These are phyloP conservation scores for Anthracocystis setariae DNA, from an alignment of 1,284 basidiomycete genomes.

Conservation along the genomic window DNA sequence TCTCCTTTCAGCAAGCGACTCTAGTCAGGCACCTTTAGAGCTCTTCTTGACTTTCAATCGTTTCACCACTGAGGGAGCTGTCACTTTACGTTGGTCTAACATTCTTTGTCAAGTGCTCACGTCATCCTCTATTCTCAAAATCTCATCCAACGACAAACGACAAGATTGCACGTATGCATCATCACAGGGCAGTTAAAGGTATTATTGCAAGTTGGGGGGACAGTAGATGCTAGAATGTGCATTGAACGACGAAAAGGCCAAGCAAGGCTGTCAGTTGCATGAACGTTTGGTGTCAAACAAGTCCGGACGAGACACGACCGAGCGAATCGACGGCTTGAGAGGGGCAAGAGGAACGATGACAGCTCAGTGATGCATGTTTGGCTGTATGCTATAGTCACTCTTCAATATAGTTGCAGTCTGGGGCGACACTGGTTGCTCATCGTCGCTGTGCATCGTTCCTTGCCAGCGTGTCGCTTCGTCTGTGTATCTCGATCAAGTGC, in stretches of 20 bases:
- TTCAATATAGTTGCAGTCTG: constrained; percentile 57
- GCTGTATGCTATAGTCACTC: constrained; percentile 54
- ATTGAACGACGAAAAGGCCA: neutral
- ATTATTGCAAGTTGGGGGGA: too few relatives aligned
- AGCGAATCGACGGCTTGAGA: neutral
- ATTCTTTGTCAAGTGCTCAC: too few relatives aligned
- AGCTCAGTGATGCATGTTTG: constrained; percentile 58
- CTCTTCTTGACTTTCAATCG: too few relatives aligned
- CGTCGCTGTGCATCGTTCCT: constrained; percentile 32
- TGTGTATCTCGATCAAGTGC: neutral
- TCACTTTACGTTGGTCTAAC: too few relatives aligned
- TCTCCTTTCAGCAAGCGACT: too few relatives aligned
- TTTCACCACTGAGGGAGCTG: too few relatives aligned
- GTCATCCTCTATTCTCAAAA: too few relatives aligned
- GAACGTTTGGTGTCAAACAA: neutral
- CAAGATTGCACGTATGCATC: too few relatives aligned
- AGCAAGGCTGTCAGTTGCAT: constrained; percentile 1
- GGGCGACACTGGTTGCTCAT: constrained; percentile 58
- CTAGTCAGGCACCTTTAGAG: too few relatives aligned
- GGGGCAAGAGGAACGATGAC: constrained; percentile 23
- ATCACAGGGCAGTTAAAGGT: too few relatives aligned
- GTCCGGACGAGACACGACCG: neutral
- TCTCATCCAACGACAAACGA: too few relatives aligned
- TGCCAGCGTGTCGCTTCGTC: neutral
- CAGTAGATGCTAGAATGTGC: too few relatives aligned